Conservation (phyloP, 257 asterid genomes). For the Parsonsia alboflavescens region DNA sequence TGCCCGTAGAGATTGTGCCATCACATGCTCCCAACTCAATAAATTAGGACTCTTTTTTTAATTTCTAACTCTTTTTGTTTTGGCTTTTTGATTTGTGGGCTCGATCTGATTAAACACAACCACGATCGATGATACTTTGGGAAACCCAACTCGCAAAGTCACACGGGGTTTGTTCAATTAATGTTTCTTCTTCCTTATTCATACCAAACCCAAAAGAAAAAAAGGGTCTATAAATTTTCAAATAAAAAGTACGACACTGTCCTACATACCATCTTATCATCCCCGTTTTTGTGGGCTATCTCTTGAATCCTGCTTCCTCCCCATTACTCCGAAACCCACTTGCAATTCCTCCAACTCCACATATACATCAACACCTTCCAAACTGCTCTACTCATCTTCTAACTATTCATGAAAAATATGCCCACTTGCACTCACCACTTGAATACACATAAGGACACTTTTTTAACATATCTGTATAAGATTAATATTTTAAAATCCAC, state of each 20-base stretch:
- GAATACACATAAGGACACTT: too few species aligned
- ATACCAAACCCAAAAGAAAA: too few species aligned
- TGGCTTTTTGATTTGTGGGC: constrained; percentile 11
- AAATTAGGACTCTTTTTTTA: constrained; percentile 3
- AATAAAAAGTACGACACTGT: not conserved
- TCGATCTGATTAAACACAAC: not conserved
- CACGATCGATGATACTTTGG: constrained; percentile 2
- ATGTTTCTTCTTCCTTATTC: not conserved
- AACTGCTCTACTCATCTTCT: not conserved
- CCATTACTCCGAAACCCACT: constrained; percentile 16
- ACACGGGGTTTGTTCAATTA: constrained; percentile 5
- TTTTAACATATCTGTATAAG: too few species aligned
- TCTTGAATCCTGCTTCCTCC: not conserved
- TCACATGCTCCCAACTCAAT: constrained; percentile 23
- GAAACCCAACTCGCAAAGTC: not conserved
- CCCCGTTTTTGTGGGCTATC: constrained; percentile 5
- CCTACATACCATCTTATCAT: not conserved
- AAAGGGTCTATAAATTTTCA: too few species aligned
- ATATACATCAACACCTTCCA: constrained; percentile 1
- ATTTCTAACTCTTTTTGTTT: too few species aligned
- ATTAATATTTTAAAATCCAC: too few species aligned
- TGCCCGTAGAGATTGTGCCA: constrained; percentile 1
- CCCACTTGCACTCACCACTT: too few species aligned
- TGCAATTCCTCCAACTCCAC: not conserved
- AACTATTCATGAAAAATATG: not conserved